Conservation (phyloP, 768 basidiomycete species). For the Boletus tomentosulus region DNA sequence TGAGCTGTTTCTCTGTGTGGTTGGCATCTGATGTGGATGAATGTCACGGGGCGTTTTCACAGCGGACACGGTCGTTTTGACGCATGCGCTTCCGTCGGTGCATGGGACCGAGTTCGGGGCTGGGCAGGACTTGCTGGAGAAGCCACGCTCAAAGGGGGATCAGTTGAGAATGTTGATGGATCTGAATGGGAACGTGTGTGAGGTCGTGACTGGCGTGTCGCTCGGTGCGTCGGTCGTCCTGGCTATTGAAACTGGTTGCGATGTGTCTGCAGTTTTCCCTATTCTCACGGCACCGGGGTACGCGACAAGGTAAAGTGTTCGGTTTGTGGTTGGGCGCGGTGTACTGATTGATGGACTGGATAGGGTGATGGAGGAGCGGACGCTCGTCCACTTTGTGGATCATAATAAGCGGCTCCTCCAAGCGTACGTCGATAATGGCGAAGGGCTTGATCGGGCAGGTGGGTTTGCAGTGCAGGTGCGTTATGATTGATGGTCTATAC, state of each 20-base stretch:
- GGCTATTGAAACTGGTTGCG: neutral
- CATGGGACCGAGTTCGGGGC: conserved; percentile 37
- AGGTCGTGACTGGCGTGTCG: conserved; percentile 89
- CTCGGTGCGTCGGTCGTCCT: conserved; percentile 52
- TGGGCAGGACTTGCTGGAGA: conserved; percentile 81
- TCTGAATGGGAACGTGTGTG: conserved; percentile 80
- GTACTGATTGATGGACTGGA: neutral
- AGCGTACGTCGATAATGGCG: conserved; percentile 81
- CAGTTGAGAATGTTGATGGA: conserved; percentile 85
- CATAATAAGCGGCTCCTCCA: conserved; percentile 53
- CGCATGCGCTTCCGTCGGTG: conserved; percentile 60
- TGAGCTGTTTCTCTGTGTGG: conserved; percentile 23
- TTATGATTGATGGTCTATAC: neutral
- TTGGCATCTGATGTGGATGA: neutral
- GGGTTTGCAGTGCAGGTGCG: conserved; percentile 91
- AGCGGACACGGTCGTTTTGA: conserved; percentile 97
- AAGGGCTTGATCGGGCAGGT: conserved; percentile 85
- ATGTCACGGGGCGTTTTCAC: neutral
- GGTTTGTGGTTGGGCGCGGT: neutral
- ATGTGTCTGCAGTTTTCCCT: conserved; percentile 55
- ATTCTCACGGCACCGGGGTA: conserved; percentile 75
- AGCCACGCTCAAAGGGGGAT: conserved; percentile 74
- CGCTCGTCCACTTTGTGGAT: conserved; percentile 73
- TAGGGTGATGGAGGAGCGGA: conserved; percentile 80
- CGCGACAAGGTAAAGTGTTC: conserved; percentile 50